A percentile compares a stretch with the other conserved stretches of the same genome.
Conservation (phyloP, 768 basidiomycete genomes). For the Mycena olivaceomarginata region DNA sequence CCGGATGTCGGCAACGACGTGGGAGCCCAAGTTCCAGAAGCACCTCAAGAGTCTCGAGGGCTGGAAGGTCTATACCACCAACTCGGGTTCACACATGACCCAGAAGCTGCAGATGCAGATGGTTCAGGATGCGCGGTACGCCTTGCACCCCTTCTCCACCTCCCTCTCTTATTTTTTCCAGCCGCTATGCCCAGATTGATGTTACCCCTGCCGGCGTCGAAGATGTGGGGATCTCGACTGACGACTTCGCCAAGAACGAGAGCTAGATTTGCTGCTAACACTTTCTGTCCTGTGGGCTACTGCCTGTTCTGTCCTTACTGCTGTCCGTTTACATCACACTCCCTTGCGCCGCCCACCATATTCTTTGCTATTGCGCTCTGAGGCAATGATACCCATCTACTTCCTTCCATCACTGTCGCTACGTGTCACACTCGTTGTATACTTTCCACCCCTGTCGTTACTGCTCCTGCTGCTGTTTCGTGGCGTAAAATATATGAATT, state of each 20-base stretch:
- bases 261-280: neutral
- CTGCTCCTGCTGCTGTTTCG: neutral
- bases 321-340: neutral
- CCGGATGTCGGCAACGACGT: no score
- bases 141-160: neutral
- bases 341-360: no score
- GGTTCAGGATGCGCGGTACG: neutral
- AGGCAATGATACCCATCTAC: neutral
- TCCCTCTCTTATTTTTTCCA: neutral
- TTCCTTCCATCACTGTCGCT: neutral
- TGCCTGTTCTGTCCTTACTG: constrained; percentile 4
- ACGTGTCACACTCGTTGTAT: neutral
- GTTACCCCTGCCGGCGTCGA: neutral
- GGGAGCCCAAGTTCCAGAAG: no score
- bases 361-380: no score
- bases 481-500: neutral
- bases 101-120: constrained; percentile 7
- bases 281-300: neutral
- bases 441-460: neutral
- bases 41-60: neutral
- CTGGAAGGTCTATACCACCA: constrained; percentile 22
- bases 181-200: neutral
- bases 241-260: neutral
- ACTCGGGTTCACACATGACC: constrained; percentile 8
- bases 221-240: neutral